Evolutionary conservation across 2,329 filamentous ascomycete species (phyloP), one percentile per base, ranked within the genome.

Genomic region (Colletotrichum orbiculare): DNA sequence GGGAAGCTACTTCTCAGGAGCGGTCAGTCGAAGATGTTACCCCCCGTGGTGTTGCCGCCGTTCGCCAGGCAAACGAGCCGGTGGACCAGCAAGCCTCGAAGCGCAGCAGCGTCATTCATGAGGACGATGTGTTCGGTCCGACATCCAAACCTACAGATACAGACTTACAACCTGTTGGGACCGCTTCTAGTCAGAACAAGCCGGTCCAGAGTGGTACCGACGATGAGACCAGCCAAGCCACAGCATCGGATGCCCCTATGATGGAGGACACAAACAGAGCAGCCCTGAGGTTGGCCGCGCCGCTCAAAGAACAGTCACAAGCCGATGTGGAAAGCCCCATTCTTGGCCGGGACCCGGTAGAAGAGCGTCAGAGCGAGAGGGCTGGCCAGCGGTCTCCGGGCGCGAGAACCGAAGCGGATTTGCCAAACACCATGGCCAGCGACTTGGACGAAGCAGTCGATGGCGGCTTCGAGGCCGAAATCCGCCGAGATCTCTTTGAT

Each of bases 311-410:
- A 17, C 66, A 72, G 53, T 71, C 76, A 10, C 70, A 72, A 17
- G 70, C 71, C 12, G 62, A 72, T 37, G 65, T 69, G 5, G 79
- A 83, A 68, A 82, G 78, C 64, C 79, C 80, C 8, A 61, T 81
- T 17, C 71, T 78, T 17, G 78, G 77, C 33, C 72, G 71, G 34
- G 73, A 55, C 12, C 17, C 41, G n/a, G 35, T 12, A 34, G 15
- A 33, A n/a, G 64, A 66, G 13, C 6, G 49, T 25, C 25, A 25
- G 25, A 5, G 25, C 25, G 25, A 25, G 25, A 25, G 25, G 25
- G 25, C 4, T 25, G 25, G 4, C 25, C 25, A 25, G 25, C 25
- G 25, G 25, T 5, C 25, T 25, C 25, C 25, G 25, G 25, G 25
- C 25, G 25, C 25, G 25, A 25, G 25, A 25, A 25, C 4, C 25